Base-by-base conservation (phyloP, 345 rosid genomes). In the Gynandropsis gynandra region DNA sequence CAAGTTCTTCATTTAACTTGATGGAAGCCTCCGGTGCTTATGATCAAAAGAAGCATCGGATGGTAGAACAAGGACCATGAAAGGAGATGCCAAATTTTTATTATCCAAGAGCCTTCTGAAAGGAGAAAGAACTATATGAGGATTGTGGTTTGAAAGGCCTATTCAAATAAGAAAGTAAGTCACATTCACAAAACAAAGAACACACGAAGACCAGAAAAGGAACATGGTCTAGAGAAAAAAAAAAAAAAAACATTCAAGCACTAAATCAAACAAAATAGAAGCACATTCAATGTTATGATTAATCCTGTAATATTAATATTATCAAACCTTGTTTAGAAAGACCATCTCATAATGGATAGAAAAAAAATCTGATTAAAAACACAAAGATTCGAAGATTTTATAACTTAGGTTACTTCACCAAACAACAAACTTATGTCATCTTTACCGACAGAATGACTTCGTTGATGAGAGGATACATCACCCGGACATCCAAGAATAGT, bases 381-480 rank as follows among this genome's bases (percentile, higher is more conserved):
- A 37, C 41, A 37, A 10, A 3, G 15, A 37, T 10, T 3, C 41
- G 3, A 37, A 10, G n/a, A 37, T 37, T 37, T 34, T 37, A 13
- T 13, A 3, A 37, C 5, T 24, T 24, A 24, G 29, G 29, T 24
- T 5, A 24, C 29, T 24, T 24, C 5, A 24, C 29, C 29, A 21
- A 27, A 27, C 27, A 17, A 13, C 10, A 17, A 44, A 70, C 82
- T 75, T 63, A 75, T 90, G 56, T 80, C 81, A 67, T 80, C 85
- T 40, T 75, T 77, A 42, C 70, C 81, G 51, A 60, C 58, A 50
- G 88, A 80, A 53, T 50, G 81, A 63, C 76, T 76, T 42, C 70
- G 70, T 16, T 77, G 85, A 58, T 73, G 95, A 68, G 52, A 54
- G 31, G 87, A 70, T 52, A 65, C 66, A 33, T 82, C 83, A 56